Conservation (phyloP, 306 rosid species). For the Vachellia collinsii region DNA sequence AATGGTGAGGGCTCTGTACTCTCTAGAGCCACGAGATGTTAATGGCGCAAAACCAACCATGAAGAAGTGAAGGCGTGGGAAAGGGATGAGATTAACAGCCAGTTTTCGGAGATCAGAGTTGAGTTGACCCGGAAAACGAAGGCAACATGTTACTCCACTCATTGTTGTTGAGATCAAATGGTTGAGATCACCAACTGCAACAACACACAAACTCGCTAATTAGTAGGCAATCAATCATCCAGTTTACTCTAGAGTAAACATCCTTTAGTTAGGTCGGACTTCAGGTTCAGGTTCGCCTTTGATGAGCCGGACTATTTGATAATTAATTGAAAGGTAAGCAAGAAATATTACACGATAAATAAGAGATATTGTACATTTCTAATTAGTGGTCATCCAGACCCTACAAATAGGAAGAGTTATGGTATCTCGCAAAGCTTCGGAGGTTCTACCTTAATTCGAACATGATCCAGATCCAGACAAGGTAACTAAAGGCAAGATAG, state of each 20-base stretch:
- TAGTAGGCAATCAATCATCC: background rate
- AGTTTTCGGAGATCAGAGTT: slow-evolving; percentile 79
- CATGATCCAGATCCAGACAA: too few relatives aligned
- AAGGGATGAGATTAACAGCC: slow-evolving; percentile 78
- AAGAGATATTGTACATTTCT: too few relatives aligned
- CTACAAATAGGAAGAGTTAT: too few relatives aligned
- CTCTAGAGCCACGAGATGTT: slow-evolving; percentile 67
- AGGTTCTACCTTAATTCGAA: too few relatives aligned
- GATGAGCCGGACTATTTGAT: too few relatives aligned
- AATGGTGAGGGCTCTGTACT: slow-evolving; percentile 73
- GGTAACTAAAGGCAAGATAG: background rate
- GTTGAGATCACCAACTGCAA: slow-evolving; percentile 75
- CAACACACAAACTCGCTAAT: background rate
- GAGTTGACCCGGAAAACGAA: slow-evolving; percentile 82
- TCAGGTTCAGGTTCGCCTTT: too few relatives aligned
- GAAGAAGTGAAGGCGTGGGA: slow-evolving; percentile 86
- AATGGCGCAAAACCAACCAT: slow-evolving; percentile 85
- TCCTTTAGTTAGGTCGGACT: too few relatives aligned
- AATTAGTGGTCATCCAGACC: too few relatives aligned
- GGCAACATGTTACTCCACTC: slow-evolving; percentile 88
- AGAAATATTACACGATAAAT: too few relatives aligned
- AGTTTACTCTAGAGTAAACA: too few relatives aligned
- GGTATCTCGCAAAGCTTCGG: too few relatives aligned
- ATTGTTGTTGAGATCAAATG: slow-evolving; percentile 82
- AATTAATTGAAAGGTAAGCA: too few relatives aligned